Conservation (phyloP, 1,284 basidiomycete genomes). For the Tylopilus microsporus region DNA sequence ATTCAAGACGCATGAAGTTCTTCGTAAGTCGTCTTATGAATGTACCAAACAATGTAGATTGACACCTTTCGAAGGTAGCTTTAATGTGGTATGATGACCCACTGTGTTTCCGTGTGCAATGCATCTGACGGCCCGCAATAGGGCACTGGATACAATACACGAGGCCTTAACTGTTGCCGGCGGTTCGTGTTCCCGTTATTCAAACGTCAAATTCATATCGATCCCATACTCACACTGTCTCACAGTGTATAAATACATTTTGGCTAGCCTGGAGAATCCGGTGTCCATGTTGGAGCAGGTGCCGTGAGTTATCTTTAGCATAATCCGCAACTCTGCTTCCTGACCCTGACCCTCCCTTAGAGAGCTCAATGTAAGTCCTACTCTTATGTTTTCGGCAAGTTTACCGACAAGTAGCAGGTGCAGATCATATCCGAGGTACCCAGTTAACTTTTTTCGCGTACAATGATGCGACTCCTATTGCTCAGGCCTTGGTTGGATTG, state of each 20-base stretch:
- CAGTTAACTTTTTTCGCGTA: not conserved
- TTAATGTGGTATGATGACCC: not conserved
- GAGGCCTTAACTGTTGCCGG: not conserved
- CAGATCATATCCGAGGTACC: conserved; percentile 7
- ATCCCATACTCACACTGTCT: not conserved
- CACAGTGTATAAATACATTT: conserved; percentile 4
- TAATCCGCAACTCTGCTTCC: not conserved
- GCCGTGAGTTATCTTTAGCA: not conserved
- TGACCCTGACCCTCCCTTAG: conserved; percentile 2
- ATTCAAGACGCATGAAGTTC: not conserved
- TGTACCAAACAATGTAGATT: no score
- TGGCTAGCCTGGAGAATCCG: not conserved
- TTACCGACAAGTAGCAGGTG: conserved; percentile 5
- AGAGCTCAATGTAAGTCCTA: conserved; percentile 17
- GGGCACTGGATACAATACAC: not conserved
- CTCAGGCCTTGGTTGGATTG: conserved; percentile 8
- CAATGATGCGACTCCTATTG: not conserved
- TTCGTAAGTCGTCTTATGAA: not conserved
- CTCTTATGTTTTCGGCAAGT: not conserved
- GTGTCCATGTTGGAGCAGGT: not conserved
- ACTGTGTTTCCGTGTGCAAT: not conserved
- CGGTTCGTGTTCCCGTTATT: not conserved
- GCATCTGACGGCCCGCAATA: not conserved
- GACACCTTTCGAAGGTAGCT: not conserved
- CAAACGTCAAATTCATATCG: no score